Percentiles rank a stretch among this genome's conserved stretches.
These are phyloP conservation scores for Yamadazyma friedrichii DNA, from an alignment of 1,139 yeast species.

Conservation along the genomic window DNA sequence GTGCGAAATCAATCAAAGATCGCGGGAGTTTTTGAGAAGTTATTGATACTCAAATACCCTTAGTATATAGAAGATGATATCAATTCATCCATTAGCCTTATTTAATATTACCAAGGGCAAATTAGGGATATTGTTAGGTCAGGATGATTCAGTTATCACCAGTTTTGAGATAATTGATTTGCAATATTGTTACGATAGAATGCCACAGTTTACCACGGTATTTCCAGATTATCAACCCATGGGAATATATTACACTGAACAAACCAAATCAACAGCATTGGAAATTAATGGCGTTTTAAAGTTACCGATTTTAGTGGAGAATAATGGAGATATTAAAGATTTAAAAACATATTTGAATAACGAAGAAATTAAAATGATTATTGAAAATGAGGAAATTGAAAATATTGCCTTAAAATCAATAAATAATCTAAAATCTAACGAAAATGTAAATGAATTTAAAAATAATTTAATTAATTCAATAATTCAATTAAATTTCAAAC, in stretches of 20 bases:
- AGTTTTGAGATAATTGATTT: constrained; percentile 30
- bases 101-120: constrained; percentile 23
- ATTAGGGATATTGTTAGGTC: constrained; percentile 32
- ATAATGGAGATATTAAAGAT: background rate
- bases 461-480: constrained; percentile 9
- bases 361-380: constrained; percentile 6
- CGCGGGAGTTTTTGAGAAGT: background rate
- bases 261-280: background rate
- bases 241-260: constrained; percentile 24
- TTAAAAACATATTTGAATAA: constrained; percentile 5
- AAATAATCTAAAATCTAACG: background rate
- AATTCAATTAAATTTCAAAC: constrained; percentile 22
- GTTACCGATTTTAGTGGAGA: background rate
- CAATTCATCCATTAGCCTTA: constrained; percentile 28
- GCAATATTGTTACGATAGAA: constrained; percentile 24
- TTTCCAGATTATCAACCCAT: constrained; percentile 26
- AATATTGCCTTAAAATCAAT: constrained; percentile 11
- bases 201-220: constrained; percentile 27
- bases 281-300: constrained; percentile 2
- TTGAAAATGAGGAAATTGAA: constrained; percentile 15
- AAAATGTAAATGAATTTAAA: constrained; percentile 4
- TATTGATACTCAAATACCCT: too few species aligned
- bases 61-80: constrained; percentile 5
- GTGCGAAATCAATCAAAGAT: background rate
- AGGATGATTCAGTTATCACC: constrained; percentile 14